Conservation (phyloP, 2,329 filamentous ascomycete species). For the Trichoderma atroviride region DNA sequence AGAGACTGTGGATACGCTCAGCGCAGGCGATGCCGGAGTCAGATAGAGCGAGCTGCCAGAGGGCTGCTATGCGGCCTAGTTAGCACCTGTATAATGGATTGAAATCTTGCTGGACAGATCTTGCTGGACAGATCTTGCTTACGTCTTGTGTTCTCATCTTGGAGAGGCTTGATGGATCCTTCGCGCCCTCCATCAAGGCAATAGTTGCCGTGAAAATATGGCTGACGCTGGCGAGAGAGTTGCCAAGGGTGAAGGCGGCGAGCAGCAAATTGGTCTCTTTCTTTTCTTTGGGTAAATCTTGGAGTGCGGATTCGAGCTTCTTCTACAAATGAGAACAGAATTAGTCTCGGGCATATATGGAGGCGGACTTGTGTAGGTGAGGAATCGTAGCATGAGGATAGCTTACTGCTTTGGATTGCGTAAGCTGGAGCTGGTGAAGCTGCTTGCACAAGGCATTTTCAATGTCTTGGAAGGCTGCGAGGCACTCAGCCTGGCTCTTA, state of each 20-base stretch:
- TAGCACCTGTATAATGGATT: not conserved
- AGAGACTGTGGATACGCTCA: not conserved
- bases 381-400: not conserved
- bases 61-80: not conserved
- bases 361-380: not conserved
- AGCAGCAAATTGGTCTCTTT: not conserved
- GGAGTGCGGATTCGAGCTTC: not conserved
- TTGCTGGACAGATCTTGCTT: not conserved
- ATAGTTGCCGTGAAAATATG: conserved; percentile 12
- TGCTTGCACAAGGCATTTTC: not conserved
- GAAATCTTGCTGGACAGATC: fast-evolving
- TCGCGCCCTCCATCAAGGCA: not conserved
- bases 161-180: not conserved
- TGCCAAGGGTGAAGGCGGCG: not conserved
- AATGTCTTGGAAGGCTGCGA: conserved; percentile 1
- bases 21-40: not conserved
- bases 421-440: not conserved
- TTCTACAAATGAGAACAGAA: not conserved
- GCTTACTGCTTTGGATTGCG: not conserved
- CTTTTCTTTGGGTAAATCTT: not conserved
- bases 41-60: not conserved
- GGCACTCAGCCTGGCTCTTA: not conserved
- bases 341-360: not conserved
- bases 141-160: not conserved
- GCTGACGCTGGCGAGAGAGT: not conserved